Evolutionary conservation across 257 asterid genomes (phyloP).

Genomic region (Nicotiana undulata): DNA sequence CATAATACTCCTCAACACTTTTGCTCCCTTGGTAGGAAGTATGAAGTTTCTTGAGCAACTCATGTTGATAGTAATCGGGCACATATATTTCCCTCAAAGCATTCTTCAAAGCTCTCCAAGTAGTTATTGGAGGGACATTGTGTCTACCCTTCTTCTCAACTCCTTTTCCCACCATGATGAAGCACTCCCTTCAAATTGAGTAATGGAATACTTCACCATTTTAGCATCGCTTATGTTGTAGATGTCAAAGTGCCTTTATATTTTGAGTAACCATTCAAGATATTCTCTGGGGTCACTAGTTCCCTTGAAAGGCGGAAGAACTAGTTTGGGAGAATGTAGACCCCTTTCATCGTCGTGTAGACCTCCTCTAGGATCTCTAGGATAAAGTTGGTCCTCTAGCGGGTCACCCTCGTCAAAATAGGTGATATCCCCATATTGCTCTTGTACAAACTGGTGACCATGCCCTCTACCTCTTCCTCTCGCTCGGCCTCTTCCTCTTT

Average conservation of each 20-base stretch:
- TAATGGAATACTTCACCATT: neutral
- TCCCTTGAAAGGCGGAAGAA: neutral
- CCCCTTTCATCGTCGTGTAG: too few relatives aligned
- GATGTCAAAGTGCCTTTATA: neutral
- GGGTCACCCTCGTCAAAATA: too few relatives aligned
- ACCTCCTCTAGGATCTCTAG: too few relatives aligned
- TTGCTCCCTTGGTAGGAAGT: neutral
- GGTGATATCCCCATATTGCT: too few relatives aligned
- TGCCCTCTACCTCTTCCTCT: too few relatives aligned
- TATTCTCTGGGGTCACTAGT: neutral
- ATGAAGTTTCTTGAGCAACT: neutral
- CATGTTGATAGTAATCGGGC: neutral
- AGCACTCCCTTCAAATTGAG: neutral
- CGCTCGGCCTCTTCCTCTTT: too few relatives aligned
- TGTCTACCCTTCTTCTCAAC: neutral
- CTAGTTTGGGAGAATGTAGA: neutral
- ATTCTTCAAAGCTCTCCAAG: neutral
- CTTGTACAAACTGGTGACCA: too few relatives aligned
- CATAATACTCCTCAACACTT: neutral
- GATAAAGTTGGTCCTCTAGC: too few relatives aligned
- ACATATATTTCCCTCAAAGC: neutral
- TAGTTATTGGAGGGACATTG: neutral
- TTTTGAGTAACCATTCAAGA: neutral
- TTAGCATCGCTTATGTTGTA: neutral
- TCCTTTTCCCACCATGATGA: neutral